phyloP scores from a whole-genome alignment of 345 rosid species.

The Iberis pinnata region DNA sequence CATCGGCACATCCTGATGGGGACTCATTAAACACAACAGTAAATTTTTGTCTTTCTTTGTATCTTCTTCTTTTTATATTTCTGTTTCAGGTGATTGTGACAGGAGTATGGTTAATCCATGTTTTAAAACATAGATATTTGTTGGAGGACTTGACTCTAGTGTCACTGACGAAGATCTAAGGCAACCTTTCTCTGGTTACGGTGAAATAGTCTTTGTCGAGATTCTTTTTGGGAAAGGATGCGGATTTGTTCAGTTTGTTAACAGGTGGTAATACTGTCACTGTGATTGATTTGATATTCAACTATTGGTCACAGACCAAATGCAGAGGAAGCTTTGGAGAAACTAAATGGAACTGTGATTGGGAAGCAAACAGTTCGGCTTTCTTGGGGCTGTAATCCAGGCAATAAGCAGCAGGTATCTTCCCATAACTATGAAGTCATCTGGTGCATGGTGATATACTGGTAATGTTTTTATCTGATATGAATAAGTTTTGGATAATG shows the following conservation, averaged over 20 bases:
- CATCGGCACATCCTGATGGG: conserved; percentile 49
- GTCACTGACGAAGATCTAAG: conserved; percentile 81
- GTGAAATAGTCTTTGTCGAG: conserved; percentile 88
- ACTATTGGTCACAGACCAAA: conserved; percentile 38
- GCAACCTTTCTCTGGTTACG: conserved; percentile 67
- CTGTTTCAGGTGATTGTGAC: conserved; percentile 16
- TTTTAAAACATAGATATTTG: conserved; percentile 65
- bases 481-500: neutral
- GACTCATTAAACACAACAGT: conserved; percentile 84
- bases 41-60: conserved; percentile 22
- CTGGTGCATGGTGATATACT: neutral
- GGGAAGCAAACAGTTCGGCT: conserved; percentile 78
- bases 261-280: conserved; percentile 41
- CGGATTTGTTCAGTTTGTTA: conserved; percentile 86
- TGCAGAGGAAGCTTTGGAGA: conserved; percentile 88
- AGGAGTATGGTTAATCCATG: conserved; percentile 13
- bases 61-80: neutral
- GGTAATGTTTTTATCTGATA: neutral
- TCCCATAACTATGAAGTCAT: too few relatives aligned
- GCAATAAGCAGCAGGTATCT: conserved; percentile 74
- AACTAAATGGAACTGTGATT: conserved; percentile 51
- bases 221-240: conserved; percentile 91
- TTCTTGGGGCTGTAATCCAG: conserved; percentile 83
- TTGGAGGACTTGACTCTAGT: conserved; percentile 86
- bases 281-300: neutral